A percentile compares a stretch with the other conserved stretches of the same genome.
phyloP scores from a whole-genome alignment of 768 basidiomycete species.

The Sarcodon aspratus region DNA sequence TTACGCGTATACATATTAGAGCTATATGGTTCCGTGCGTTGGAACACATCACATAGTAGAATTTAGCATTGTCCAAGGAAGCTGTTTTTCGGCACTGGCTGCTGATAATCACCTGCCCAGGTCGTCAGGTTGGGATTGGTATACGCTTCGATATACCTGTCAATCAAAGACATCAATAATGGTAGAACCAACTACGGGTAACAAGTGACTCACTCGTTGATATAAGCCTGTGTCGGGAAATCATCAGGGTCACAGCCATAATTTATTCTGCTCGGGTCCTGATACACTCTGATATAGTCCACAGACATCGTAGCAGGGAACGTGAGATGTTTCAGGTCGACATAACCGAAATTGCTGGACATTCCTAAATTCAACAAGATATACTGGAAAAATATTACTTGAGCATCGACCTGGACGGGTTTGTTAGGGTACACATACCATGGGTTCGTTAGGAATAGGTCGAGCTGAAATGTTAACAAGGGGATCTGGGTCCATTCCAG shows the following conservation, averaged over 20 bases:
- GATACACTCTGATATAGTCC: constrained; percentile 79
- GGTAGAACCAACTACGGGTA: background rate
- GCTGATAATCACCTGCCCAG: constrained; percentile 32
- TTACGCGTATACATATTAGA: too few species aligned
- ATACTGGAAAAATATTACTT: constrained; percentile 20
- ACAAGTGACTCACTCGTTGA: constrained; percentile 39
- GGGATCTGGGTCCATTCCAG: constrained; percentile 23
- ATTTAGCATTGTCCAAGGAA: constrained; percentile 30
- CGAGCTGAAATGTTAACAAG: constrained; percentile 20
- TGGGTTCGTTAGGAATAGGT: constrained; percentile 30
- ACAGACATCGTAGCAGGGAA: constrained; percentile 55
- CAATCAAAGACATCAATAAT: background rate
- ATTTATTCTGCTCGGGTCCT: constrained; percentile 33
- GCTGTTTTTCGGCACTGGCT: constrained; percentile 38
- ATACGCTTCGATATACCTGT: constrained; percentile 58
- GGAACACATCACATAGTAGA: background rate
- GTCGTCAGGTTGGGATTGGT: constrained; percentile 49
- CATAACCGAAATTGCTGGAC: constrained; percentile 44
- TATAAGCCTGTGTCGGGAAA: constrained; percentile 71
- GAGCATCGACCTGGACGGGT: too few species aligned
- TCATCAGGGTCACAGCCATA: constrained; percentile 60
- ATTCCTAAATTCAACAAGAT: constrained; percentile 50
- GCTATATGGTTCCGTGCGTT: too few species aligned
- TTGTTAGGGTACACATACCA: constrained; percentile 13
- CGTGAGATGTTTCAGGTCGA: constrained; percentile 39